Percentiles rank a stretch among this genome's conserved stretches.
Evolutionary conservation across 371 early-diverging fungal genomes (phyloP).

Genomic region (Mucor piriformis): DNA sequence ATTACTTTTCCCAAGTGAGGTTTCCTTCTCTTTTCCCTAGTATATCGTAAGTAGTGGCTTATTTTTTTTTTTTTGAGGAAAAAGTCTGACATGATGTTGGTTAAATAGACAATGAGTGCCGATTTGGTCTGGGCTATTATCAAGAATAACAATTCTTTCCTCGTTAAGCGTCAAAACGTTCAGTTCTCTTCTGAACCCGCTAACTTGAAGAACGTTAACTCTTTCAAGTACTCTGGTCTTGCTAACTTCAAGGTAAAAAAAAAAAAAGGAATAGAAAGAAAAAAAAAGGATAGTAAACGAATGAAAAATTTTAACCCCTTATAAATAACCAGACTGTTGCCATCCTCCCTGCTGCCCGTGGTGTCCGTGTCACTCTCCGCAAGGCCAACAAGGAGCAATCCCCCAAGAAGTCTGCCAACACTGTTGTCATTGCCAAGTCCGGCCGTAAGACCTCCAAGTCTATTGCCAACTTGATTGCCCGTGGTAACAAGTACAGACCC

Average conservation of each 20-base stretch:
- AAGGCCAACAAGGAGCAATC: conserved; percentile 63
- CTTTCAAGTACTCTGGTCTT: conserved; percentile 87
- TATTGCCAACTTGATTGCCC: conserved; percentile 71
- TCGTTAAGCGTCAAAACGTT: conserved; percentile 86
- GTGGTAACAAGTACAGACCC: conserved; percentile 67
- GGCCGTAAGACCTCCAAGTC: conserved; percentile 72
- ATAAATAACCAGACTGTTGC: conserved; percentile 57
- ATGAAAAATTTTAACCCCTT: neutral
- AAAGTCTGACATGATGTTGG: neutral
- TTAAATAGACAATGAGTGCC: conserved; percentile 57
- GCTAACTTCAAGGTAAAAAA: conserved; percentile 73
- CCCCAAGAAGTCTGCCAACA: conserved; percentile 59
- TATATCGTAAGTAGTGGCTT: conserved; percentile 41
- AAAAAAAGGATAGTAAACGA: neutral
- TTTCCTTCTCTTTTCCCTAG: conserved; percentile 43
- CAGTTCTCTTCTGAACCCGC: conserved; percentile 81
- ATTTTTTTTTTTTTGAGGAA: neutral
- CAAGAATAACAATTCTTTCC: conserved; percentile 85
- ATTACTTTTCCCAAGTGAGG: conserved; percentile 5
- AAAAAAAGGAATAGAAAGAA: neutral
- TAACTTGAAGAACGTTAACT: conserved; percentile 85
- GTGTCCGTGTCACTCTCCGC: conserved; percentile 66
- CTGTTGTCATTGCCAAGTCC: conserved; percentile 65
- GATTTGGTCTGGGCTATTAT: conserved; percentile 84
- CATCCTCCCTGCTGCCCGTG: conserved; percentile 64